A percentile compares a stretch with the other conserved stretches of the same genome.
Evolutionary conservation across 768 basidiomycete genomes (phyloP).

Genomic region (Pleurotus citrinopileatus): DNA sequence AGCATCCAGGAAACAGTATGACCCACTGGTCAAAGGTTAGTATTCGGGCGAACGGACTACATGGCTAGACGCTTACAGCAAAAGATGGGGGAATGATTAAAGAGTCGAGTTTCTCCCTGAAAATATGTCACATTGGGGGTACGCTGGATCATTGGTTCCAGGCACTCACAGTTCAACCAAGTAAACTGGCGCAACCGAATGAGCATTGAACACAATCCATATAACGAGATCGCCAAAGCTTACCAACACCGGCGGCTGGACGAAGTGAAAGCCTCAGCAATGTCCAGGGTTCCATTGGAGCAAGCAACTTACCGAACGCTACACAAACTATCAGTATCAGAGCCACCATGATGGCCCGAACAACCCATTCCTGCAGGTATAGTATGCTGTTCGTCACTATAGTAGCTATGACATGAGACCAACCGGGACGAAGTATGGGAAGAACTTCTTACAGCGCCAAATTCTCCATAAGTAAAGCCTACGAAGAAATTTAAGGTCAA

Average conservation of each 20-base stretch:
- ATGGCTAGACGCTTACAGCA: neutral
- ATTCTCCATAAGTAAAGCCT: conserved; percentile 7
- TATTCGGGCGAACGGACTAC: too few relatives aligned
- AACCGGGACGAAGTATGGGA: neutral
- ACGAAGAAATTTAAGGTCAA: neutral
- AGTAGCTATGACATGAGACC: neutral
- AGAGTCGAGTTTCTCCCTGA: conserved; percentile 6
- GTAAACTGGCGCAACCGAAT: neutral
- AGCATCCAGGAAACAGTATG: conserved; percentile 1
- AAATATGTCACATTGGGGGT: neutral
- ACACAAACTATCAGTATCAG: neutral
- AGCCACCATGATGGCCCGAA: neutral
- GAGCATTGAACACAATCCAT: too few relatives aligned
- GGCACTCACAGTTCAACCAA: neutral
- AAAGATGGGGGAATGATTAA: conserved; percentile 7
- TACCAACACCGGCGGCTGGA: conserved; percentile 5
- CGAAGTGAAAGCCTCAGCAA: neutral
- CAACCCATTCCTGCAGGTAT: neutral
- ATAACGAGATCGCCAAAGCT: neutral
- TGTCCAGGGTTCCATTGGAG: neutral
- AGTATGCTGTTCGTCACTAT: neutral
- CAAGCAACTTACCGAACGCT: neutral
- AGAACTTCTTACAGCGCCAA: neutral
- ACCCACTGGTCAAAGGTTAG: conserved; percentile 2
- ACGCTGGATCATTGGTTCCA: neutral